A percentile compares a stretch with the other conserved stretches of the same genome.
phyloP scores from a whole-genome alignment of 768 basidiomycete species.

The Pisolithus tinctorius region DNA sequence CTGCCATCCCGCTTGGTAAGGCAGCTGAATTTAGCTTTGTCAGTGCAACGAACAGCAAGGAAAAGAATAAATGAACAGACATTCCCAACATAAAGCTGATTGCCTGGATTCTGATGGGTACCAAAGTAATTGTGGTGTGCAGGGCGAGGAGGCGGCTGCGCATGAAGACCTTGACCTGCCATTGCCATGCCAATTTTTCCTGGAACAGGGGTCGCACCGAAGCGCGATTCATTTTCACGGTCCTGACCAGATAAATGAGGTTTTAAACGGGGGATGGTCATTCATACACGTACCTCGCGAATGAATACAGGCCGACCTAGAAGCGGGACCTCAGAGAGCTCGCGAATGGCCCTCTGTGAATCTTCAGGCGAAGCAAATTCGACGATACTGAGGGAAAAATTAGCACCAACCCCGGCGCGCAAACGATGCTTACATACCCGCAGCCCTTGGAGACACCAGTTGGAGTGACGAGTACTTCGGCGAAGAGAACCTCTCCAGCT shows the following conservation, averaged over 20 bases:
- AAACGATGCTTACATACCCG: conserved; percentile 61
- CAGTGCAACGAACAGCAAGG: background rate
- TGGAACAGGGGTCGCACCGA: conserved; percentile 91
- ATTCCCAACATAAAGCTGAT: conserved; percentile 90
- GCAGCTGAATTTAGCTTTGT: conserved; percentile 47
- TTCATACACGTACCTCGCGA: conserved; percentile 62
- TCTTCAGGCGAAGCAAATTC: conserved; percentile 91
- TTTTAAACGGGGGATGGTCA: background rate
- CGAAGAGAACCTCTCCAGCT: conserved; percentile 99
- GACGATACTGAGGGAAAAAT: conserved; percentile 65
- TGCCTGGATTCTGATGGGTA: conserved; percentile 59
- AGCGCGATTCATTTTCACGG: conserved; percentile 92
- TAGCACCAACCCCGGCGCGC: conserved; percentile 1
- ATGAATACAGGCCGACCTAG: conserved; percentile 94
- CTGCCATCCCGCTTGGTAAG: conserved; percentile 98
- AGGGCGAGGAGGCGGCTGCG: conserved; percentile 77
- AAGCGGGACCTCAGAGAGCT: conserved; percentile 84
- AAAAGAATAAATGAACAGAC: conserved; percentile 36
- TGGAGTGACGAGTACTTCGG: conserved; percentile 96
- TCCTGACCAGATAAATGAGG: conserved; percentile 48
- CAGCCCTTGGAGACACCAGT: conserved; percentile 98
- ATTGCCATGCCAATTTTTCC: conserved; percentile 96
- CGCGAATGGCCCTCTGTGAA: conserved; percentile 80
- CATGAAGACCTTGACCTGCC: conserved; percentile 83
- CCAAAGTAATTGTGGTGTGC: conserved; percentile 71